phyloP scores from a whole-genome alignment of 441 rosid genomes.

The Oxalis stricta region DNA sequence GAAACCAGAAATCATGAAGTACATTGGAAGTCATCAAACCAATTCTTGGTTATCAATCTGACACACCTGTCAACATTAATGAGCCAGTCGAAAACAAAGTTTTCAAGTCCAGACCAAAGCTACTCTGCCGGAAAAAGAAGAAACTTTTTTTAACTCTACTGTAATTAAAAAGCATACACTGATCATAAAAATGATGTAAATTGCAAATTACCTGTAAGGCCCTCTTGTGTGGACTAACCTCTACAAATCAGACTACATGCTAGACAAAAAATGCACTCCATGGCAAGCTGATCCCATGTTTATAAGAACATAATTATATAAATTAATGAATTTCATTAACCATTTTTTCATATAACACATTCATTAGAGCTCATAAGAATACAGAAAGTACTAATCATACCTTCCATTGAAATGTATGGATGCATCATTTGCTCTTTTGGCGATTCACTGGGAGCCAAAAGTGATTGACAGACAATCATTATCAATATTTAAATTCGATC shows the following conservation, averaged over 20 bases:
- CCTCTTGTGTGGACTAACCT: constrained; percentile 99
- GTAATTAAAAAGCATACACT: no score
- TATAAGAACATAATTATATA: no score
- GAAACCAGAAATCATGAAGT: no score
- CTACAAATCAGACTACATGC: constrained; percentile 98
- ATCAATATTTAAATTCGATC: no score
- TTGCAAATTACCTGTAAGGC: constrained; percentile 88
- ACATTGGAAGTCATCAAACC: no score
- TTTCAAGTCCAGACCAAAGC: constrained; percentile 99
- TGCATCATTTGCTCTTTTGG: constrained; percentile 96
- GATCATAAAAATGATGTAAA: no score
- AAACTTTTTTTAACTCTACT: constrained; percentile 9
- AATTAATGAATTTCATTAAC: no score
- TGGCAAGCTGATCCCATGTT: constrained; percentile 71
- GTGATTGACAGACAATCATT: no score
- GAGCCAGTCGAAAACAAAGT: constrained; percentile 97
- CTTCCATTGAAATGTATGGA: constrained; percentile 98
- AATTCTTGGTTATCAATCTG: no score
- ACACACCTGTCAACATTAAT: constrained; percentile 99
- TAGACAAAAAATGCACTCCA: constrained; percentile 98
- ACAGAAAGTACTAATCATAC: no score
- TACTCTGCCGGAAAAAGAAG: constrained; percentile 60
- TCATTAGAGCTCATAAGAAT: no score
- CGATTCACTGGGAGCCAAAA: constrained; percentile 98
- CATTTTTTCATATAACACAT: no score